phyloP scores from a whole-genome alignment of 169 alveolate genomes.

The Eimeria zaria region DNA sequence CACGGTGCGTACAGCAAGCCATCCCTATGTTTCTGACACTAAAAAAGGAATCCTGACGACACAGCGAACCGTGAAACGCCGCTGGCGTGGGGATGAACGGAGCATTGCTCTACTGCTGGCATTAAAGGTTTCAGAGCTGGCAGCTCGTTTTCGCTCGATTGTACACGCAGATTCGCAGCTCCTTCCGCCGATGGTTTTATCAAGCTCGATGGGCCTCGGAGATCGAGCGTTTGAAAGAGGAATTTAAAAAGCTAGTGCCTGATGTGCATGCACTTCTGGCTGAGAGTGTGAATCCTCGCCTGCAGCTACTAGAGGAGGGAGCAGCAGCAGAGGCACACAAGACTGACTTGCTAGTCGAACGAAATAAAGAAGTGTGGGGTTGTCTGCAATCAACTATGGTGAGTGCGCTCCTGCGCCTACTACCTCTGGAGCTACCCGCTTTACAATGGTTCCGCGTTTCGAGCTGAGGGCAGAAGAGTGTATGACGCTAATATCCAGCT shows the following conservation, averaged over 20 bases:
- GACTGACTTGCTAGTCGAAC: neutral
- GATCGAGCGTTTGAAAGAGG: slow-evolving; percentile 25
- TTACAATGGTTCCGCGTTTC: neutral
- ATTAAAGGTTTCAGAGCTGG: neutral
- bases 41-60: neutral
- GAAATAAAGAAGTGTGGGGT: slow-evolving; percentile 11
- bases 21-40: neutral
- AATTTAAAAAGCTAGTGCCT: neutral
- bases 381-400: slow-evolving; percentile 43
- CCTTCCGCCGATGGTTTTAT: slow-evolving; percentile 51
- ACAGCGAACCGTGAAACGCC: neutral
- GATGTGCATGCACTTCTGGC: neutral
- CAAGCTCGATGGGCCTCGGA: slow-evolving; percentile 62
- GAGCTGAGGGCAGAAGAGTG: neutral
- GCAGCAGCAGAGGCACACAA: slow-evolving; percentile 46
- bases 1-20: neutral
- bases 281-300: slow-evolving; percentile 31
- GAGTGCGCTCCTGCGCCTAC: neutral
- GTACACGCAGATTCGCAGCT: slow-evolving; percentile 17
- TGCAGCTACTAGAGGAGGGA: slow-evolving; percentile 39
- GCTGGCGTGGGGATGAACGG: neutral
- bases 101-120: neutral
- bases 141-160: neutral
- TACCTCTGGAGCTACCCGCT: neutral
- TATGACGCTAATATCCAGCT: neutral